Evolutionary conservation across 176 grass and related monocot genomes (phyloP), one percentile per base, ranked within the genome.

Genomic region (Aegilops bicornis): DNA sequence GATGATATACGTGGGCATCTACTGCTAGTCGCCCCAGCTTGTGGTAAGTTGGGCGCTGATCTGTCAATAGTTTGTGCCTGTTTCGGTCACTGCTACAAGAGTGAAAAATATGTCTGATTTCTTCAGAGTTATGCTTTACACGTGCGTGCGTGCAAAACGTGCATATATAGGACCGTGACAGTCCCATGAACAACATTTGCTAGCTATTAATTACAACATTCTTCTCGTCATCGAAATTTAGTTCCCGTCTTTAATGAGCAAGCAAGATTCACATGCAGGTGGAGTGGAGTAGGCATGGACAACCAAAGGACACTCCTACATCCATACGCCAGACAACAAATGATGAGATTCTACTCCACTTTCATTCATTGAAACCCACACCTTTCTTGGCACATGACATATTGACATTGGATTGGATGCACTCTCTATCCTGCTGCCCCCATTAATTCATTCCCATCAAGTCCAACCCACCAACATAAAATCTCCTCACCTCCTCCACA

Each of bases 351-450:
- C 31, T 32, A 30, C 36, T 70, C 37, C 23, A 64, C 16, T 78
- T 77, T 19, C 30, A 50, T 86, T 33, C 88, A 78, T 78, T 71
- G 67, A 72, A 78, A 78, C 52, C 16, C 16, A 56, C 52, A 56
- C 52, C 52, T 78, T 32, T 23, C 39, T 87, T 35, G 72, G 56
- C 54, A 56, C 45, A 54, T 90, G 39, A 54, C 27, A 27, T 27
- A 27, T 27, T 27, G 27, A 27, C 33, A 63, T 90, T 75, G 4
- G 79, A 83, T 73, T 62, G 39, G 75, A 79, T 84, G 81, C 6
- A 63, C 29, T 30, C 37, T 19, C 50, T 19, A 54, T 19, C 50
- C 1, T 54, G 16, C 50, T 32, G 62, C 14, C 25, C 73, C 87
- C 17, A 58, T 56, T 8, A 58, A 61, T 73, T 17, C 66, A 81